Base-by-base conservation (phyloP, 148 eudicot species). In the Rhododendron molle region DNA sequence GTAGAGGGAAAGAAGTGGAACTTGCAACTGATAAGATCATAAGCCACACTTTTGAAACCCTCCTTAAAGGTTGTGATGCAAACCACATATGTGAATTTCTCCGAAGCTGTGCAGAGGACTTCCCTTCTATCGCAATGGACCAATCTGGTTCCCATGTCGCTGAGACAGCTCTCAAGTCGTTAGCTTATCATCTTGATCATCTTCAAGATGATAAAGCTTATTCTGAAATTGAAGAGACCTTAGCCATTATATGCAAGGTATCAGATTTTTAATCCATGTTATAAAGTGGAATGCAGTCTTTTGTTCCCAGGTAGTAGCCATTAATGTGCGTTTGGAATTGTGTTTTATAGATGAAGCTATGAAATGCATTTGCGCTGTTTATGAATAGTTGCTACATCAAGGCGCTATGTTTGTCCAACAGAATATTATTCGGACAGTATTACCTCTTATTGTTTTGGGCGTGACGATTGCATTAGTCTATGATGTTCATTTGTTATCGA, bases 131-230 rank as follows among this genome's bases (percentile, higher is more conserved):
- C 89, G 88, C 96, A 28, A 93, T 88, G 86, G 99, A 95, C 87
- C 89, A 90, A 58, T 90, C 92, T 86, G 99, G 99, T 87, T 97
- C 99, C 82, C 98, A 95, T 89, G 99, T 97, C 38, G 96, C 94
- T 58, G 99, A 97, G 92, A 87, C 98, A 74, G 99, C 98, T 76
- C 89, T 97, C 72, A 95, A 92, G 86, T 91, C 99, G 72, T 86
- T 97, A 88, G 91, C 91, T n/a, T 58, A 80, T 60, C 95, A 97
- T 89, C 92, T 73, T 32, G 73, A 26, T n/a, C 77, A 73, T 34
- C 46, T 94, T 86, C 91, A 91, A 85, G 96, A 95, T 78, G 86
- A 78, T 60, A 94, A 91, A 83, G 90, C 60, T 20, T 86, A 80
- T 62, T 86, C 92, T 73, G 89, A 91, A 38, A 88, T 94, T 83